Percentiles rank a stretch among this genome's conserved stretches.
These are phyloP conservation scores for Hanseniaspora uvarum DNA, from an alignment of 1,139 yeast genomes.

Conservation along the genomic window DNA sequence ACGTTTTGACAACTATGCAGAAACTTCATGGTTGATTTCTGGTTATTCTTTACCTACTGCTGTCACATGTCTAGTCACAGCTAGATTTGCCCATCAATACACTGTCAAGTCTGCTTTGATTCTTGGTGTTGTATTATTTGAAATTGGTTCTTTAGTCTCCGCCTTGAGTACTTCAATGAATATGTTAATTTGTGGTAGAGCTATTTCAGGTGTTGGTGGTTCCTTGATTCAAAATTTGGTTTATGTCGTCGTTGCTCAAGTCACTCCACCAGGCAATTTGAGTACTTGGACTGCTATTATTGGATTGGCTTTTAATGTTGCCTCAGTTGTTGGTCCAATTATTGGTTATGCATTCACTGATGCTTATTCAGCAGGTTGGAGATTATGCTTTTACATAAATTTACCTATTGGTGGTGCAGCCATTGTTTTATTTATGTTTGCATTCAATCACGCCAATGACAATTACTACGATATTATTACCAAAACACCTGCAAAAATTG, in stretches of 20 bases:
- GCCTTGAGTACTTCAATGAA: constrained; percentile 50
- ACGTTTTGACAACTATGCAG: constrained; percentile 44
- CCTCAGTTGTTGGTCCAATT: constrained; percentile 56
- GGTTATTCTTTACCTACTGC: constrained; percentile 55
- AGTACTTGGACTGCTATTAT: constrained; percentile 43
- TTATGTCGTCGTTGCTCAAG: constrained; percentile 49
- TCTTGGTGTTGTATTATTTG: constrained; percentile 45
- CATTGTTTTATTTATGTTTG: constrained; percentile 36
- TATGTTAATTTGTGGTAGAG: constrained; percentile 60
- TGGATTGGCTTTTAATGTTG: constrained; percentile 46
- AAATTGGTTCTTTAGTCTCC: constrained; percentile 51
- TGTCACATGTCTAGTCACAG: constrained; percentile 49
- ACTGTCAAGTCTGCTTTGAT: constrained; percentile 49
- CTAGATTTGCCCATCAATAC: constrained; percentile 48
- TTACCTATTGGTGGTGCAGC: constrained; percentile 59
- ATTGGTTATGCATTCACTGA: constrained; percentile 59
- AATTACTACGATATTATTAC: background rate
- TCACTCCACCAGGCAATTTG: constrained; percentile 48
- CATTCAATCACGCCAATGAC: constrained; percentile 40
- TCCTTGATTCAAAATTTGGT: constrained; percentile 57
- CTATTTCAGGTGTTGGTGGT: constrained; percentile 63
- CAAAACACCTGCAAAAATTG: background rate
- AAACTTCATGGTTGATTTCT: constrained; percentile 52
- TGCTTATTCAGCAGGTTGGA: constrained; percentile 45
- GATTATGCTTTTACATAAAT: constrained; percentile 71